These are phyloP conservation scores for Epipyxis sp. DNA, from an alignment of 108 stramenopile species.

Conservation along the genomic window DNA sequence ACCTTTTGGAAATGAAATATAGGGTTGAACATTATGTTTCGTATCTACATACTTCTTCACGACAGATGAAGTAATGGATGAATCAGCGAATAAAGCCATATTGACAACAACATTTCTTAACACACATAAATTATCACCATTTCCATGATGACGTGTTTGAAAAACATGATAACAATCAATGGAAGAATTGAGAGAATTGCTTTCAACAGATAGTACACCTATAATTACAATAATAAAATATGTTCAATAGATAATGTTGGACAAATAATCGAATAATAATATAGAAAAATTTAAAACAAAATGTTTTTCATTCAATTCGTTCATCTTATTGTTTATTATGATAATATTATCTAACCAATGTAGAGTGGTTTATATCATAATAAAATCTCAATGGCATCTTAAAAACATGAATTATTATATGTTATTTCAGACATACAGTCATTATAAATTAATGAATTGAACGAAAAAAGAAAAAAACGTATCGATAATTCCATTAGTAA, in stretches of 20 bases:
- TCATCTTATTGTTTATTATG: too few relatives aligned
- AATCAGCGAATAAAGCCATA: background rate
- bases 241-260: background rate
- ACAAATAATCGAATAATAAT: conserved; percentile 23
- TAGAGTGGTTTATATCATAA: too few relatives aligned
- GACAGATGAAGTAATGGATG: background rate
- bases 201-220: background rate
- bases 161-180: conserved; percentile 28
- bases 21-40: conserved; percentile 18
- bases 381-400: too few relatives aligned
- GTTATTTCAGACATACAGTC: too few relatives aligned
- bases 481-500: too few relatives aligned
- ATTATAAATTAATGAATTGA: too few relatives aligned
- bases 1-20: conserved; percentile 3
- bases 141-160: conserved; percentile 29
- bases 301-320: too few relatives aligned
- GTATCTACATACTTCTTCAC: conserved; percentile 26
- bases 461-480: too few relatives aligned
- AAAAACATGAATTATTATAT: too few relatives aligned
- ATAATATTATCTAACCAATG: too few relatives aligned
- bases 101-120: conserved; percentile 27
- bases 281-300: too few relatives aligned
- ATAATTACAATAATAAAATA: too few relatives aligned
- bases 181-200: background rate
- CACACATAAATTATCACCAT: conserved; percentile 35